phyloP scores from a whole-genome alignment of 1,139 yeast genomes.

The Saccharomyces hybrid region DNA sequence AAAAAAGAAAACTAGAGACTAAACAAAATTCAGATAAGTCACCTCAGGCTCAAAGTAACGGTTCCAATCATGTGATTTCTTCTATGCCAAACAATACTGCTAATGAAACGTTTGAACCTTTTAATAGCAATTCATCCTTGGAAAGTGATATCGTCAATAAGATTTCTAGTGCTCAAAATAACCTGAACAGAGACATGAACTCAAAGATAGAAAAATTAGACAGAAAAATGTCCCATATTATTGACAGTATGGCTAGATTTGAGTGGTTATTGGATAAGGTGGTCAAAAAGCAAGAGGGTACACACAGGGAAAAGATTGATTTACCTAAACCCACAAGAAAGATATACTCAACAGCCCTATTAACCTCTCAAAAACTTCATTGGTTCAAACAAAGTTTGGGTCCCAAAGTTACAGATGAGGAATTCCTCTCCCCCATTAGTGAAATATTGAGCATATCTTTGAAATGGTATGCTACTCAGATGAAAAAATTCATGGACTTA shows the following conservation, averaged over 20 bases:
- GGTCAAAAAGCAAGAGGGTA: constrained; percentile 6
- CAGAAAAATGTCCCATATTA: constrained; percentile 18
- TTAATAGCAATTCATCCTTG: not conserved
- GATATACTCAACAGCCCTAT: constrained; percentile 15
- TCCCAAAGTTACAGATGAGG: constrained; percentile 7
- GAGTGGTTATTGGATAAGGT: constrained; percentile 15
- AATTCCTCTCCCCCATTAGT: constrained; percentile 16
- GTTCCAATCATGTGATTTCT: not conserved
- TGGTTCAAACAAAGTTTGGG: constrained; percentile 17
- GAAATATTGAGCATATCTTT: constrained; percentile 15
- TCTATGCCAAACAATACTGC: not conserved
- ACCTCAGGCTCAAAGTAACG: not conserved
- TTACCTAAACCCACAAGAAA: constrained; percentile 12
- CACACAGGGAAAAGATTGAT: not conserved
- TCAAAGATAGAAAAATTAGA: constrained; percentile 19
- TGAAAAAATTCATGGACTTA: constrained; percentile 19
- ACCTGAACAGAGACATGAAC: not conserved
- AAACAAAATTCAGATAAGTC: not conserved
- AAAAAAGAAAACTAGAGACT: constrained; percentile 3
- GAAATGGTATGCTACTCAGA: constrained; percentile 24
- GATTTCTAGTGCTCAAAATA: not conserved
- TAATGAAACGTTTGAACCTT: not conserved
- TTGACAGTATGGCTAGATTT: constrained; percentile 19
- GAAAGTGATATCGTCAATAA: not conserved
- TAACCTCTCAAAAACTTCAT: constrained; percentile 19